Evolutionary conservation across 2,329 filamentous ascomycete genomes (phyloP).

Genomic region (Allantophomopsis lycopodina): DNA sequence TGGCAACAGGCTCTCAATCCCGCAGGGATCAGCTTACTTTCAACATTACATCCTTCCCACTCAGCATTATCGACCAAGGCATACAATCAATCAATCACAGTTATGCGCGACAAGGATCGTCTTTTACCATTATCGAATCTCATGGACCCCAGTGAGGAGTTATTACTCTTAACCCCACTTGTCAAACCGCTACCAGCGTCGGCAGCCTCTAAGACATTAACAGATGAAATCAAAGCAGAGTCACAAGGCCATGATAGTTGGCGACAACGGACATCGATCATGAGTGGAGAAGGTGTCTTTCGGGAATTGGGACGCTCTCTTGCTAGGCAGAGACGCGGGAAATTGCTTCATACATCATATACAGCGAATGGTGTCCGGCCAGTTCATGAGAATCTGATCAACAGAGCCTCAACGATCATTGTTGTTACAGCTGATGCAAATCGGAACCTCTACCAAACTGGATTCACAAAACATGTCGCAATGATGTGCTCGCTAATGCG

Average conservation of each 20-base stretch:
- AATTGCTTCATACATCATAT: slow-evolving; percentile 87
- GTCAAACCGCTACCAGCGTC: slow-evolving; percentile 90
- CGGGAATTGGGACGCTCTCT: slow-evolving; percentile 76
- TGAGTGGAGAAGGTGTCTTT: slow-evolving; percentile 91
- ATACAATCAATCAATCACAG: slow-evolving; percentile 86
- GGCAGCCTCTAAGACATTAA: slow-evolving; percentile 59
- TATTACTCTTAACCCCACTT: slow-evolving; percentile 78
- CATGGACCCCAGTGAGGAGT: slow-evolving; percentile 71
- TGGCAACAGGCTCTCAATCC: slow-evolving; percentile 91
- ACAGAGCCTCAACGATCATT: slow-evolving; percentile 75
- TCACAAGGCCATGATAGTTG: slow-evolving; percentile 36
- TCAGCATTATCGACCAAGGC: slow-evolving; percentile 69
- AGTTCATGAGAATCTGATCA: slow-evolving; percentile 86
- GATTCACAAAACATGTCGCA: slow-evolving; percentile 90
- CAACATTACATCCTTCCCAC: slow-evolving; percentile 71
- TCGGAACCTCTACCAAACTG: slow-evolving; percentile 82
- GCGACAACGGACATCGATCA: slow-evolving; percentile 47
- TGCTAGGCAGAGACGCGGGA: slow-evolving; percentile 74
- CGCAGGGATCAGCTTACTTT: slow-evolving; percentile 61
- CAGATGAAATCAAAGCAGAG: slow-evolving; percentile 33
- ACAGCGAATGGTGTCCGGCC: slow-evolving; percentile 85
- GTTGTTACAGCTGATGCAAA: slow-evolving; percentile 81
- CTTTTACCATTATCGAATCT: slow-evolving; percentile 71
- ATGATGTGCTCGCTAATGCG: slow-evolving; percentile 86
- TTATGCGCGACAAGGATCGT: slow-evolving; percentile 80